A percentile compares a stretch with the other conserved stretches of the same genome.
Evolutionary conservation across 805 yeast species (phyloP).

Genomic region (Limtongia smithiae): DNA sequence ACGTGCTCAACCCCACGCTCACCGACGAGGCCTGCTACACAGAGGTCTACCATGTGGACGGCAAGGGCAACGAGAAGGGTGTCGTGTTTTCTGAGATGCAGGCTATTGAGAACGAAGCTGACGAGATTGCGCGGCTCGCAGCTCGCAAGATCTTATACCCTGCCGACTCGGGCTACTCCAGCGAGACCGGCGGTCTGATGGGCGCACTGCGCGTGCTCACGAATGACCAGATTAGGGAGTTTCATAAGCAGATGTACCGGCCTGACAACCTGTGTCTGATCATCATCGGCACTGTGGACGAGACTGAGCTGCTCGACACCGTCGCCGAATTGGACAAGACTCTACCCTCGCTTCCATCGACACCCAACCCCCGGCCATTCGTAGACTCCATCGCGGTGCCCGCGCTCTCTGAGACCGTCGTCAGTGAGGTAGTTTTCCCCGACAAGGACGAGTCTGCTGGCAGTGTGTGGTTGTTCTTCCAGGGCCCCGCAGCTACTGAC

Average conservation of each 20-base stretch:
- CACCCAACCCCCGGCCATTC: conserved; percentile 51
- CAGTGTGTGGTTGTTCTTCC: conserved; percentile 69
- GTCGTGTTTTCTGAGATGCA: conserved; percentile 98
- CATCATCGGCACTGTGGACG: conserved; percentile 81
- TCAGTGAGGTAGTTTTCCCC: conserved; percentile 69
- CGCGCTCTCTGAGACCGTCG: conserved; percentile 40
- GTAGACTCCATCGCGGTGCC: conserved; percentile 57
- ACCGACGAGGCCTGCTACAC: conserved; percentile 89
- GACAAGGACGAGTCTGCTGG: conserved; percentile 85
- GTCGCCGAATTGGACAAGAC: conserved; percentile 60
- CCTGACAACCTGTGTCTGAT: conserved; percentile 82
- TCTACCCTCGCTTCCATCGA: conserved; percentile 39
- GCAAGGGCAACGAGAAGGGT: conserved; percentile 86
- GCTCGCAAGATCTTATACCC: conserved; percentile 36
- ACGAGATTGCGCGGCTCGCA: conserved; percentile 45
- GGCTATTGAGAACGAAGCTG: conserved; percentile 76
- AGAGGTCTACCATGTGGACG: conserved; percentile 93
- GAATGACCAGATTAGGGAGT: conserved; percentile 68
- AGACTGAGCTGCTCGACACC: conserved; percentile 58
- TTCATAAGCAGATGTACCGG: conserved; percentile 68
- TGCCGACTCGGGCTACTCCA: conserved; percentile 70
- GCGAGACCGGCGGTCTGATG: conserved; percentile 92
- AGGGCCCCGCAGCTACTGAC: conserved; percentile 66
- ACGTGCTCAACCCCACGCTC: conserved; percentile 75
- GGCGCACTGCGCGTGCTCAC: conserved; percentile 68